These are phyloP conservation scores for Colletotrichum coccodes DNA, from an alignment of 2,329 filamentous ascomycete genomes.

Conservation along the genomic window DNA sequence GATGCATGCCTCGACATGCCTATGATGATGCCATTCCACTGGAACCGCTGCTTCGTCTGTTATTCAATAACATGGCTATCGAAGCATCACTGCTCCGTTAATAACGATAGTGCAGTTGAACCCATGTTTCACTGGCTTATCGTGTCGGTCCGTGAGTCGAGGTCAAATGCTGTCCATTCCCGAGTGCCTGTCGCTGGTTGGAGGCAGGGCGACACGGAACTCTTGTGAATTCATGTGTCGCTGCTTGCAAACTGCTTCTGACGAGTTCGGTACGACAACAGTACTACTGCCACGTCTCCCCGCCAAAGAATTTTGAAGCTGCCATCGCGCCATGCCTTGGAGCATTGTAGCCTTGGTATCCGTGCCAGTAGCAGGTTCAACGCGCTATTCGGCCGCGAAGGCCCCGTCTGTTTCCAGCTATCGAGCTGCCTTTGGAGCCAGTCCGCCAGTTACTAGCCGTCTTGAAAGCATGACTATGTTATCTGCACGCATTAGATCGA, in stretches of 20 bases:
- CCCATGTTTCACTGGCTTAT: too few relatives aligned
- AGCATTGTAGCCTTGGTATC: neutral
- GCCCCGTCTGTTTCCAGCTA: neutral
- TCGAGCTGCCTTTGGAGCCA: neutral
- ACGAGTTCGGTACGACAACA: neutral
- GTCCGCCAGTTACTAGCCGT: neutral
- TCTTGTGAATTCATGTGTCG: neutral
- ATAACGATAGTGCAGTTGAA: too few relatives aligned
- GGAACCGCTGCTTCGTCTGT: neutral
- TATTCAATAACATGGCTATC: neutral
- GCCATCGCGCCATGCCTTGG: neutral
- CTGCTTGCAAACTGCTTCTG: neutral
- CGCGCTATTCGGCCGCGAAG: neutral
- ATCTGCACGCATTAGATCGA: neutral
- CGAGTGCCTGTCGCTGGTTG: neutral
- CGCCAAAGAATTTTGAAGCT: neutral
- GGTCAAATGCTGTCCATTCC: neutral
- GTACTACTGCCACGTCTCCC: neutral
- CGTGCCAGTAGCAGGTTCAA: neutral
- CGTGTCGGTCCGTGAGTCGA: neutral
- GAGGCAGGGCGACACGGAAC: neutral
- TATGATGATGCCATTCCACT: conserved; percentile 1
- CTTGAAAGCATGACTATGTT: neutral
- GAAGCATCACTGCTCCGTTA: neutral
- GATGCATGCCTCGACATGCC: neutral